phyloP scores from a whole-genome alignment of 1,139 yeast genomes.

The Meyerozyma sp. region DNA sequence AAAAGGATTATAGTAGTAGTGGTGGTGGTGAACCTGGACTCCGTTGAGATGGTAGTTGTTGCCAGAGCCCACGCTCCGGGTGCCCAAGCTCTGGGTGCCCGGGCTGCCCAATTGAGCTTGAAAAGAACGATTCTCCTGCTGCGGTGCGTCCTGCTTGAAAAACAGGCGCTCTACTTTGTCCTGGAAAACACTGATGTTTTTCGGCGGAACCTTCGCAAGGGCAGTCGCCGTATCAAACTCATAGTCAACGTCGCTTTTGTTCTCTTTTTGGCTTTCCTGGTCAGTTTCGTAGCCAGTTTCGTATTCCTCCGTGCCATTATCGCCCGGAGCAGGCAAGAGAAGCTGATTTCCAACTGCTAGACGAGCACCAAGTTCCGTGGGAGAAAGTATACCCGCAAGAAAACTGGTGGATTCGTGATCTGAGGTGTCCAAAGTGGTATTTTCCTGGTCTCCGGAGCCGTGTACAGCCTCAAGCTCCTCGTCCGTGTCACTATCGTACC shows the following conservation, averaged over 20 bases:
- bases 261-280: not conserved
- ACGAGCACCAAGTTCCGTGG: slow-evolving; percentile 18
- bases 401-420: slow-evolving; percentile 1
- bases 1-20: slow-evolving; percentile 19
- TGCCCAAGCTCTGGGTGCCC: slow-evolving; percentile 7
- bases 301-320: not conserved
- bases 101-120: slow-evolving; percentile 9
- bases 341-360: slow-evolving; percentile 11
- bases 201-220: not conserved
- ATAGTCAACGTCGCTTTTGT: not conserved
- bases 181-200: not conserved
- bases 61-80: slow-evolving; percentile 5
- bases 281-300: not conserved
- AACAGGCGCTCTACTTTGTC: not conserved
- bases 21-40: slow-evolving; percentile 40
- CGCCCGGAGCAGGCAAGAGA: slow-evolving; percentile 2
- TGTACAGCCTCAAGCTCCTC: not conserved
- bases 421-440: not conserved
- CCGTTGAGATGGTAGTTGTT: not conserved
- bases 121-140: not conserved
- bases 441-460: not conserved
- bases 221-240: not conserved
- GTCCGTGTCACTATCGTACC: not conserved
- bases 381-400: slow-evolving; percentile 10
- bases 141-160: not conserved